phyloP scores from a whole-genome alignment of 2,329 filamentous ascomycete genomes.

The Alternaria postmessia region DNA sequence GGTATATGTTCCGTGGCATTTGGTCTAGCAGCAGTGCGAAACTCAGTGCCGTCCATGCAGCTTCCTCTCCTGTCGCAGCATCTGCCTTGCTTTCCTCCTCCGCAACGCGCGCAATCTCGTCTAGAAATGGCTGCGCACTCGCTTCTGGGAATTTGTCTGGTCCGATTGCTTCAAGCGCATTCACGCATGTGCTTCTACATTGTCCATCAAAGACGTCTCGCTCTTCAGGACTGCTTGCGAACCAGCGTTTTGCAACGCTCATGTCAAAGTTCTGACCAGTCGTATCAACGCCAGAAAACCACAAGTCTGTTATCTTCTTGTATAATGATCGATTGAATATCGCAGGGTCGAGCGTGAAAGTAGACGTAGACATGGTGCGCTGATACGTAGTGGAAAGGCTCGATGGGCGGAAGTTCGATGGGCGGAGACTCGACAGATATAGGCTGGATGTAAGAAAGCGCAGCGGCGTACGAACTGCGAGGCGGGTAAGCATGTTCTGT shows the following conservation, averaged over 20 bases:
- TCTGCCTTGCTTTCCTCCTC: constrained; percentile 7
- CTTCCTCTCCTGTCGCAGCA: constrained; percentile 33
- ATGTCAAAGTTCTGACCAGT: constrained; percentile 34
- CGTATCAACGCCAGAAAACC: constrained; percentile 49
- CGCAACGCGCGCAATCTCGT: constrained; percentile 37
- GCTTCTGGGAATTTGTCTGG: constrained; percentile 46
- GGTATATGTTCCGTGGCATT: constrained; percentile 68
- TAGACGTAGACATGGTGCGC: constrained; percentile 40
- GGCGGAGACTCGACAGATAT: constrained; percentile 5
- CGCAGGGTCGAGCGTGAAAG: constrained; percentile 45
- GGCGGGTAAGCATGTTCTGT: constrained; percentile 13
- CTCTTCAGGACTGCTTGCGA: constrained; percentile 43
- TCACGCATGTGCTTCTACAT: constrained; percentile 45
- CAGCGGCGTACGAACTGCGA: constrained; percentile 10
- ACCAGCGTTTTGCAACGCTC: constrained; percentile 49
- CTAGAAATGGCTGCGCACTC: constrained; percentile 48
- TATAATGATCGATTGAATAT: constrained; percentile 54
- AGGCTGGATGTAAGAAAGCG: constrained; percentile 12
- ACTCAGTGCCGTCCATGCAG: constrained; percentile 55
- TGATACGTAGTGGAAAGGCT: neutral
- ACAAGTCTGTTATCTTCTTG: constrained; percentile 45
- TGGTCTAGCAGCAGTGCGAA: constrained; percentile 69
- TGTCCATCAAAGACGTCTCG: constrained; percentile 48
- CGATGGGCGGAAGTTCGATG: constrained; percentile 1
- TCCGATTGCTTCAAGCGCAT: constrained; percentile 50